Evolutionary conservation across 129 eudicot species (phyloP).

Genomic region (Flaveria ramosissima): DNA sequence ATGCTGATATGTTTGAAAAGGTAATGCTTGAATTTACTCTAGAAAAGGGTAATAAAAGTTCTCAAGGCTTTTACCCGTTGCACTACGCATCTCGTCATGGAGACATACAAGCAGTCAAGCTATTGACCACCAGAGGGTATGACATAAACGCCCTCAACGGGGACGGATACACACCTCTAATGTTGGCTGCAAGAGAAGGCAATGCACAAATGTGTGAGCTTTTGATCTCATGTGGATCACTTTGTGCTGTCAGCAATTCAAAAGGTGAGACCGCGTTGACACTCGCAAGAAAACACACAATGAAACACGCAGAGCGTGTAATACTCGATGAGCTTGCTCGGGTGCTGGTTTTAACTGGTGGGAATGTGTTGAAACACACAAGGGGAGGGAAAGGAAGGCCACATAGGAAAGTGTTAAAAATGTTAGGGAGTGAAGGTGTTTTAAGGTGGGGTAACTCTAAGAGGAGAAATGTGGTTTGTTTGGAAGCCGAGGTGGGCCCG

Average conservation of each 20-base stretch:
- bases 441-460: slow-evolving; percentile 83
- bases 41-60: slow-evolving; percentile 56
- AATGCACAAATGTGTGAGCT: slow-evolving; percentile 59
- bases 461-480: slow-evolving; percentile 67
- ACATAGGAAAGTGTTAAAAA: slow-evolving; percentile 60
- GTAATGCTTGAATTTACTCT: slow-evolving; percentile 79
- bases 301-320: slow-evolving; percentile 48
- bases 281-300: slow-evolving; percentile 51
- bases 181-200: slow-evolving; percentile 91
- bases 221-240: slow-evolving; percentile 62
- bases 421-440: slow-evolving; percentile 56
- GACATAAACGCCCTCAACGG: slow-evolving; percentile 71
- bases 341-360: slow-evolving; percentile 55
- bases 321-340: slow-evolving; percentile 71
- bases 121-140: slow-evolving; percentile 64
- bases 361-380: slow-evolving; percentile 62
- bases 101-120: slow-evolving; percentile 57
- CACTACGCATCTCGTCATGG: slow-evolving; percentile 89
- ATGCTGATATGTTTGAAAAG: slow-evolving; percentile 68
- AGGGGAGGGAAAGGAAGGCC: slow-evolving; percentile 76
- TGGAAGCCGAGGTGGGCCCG: slow-evolving; percentile 71
- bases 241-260: slow-evolving; percentile 47
- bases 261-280: slow-evolving; percentile 75
- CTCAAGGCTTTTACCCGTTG: slow-evolving; percentile 70
- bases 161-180: slow-evolving; percentile 82